Evolutionary conservation across 345 rosid genomes (phyloP).

Genomic region (Melaleuca quinquenervia): DNA sequence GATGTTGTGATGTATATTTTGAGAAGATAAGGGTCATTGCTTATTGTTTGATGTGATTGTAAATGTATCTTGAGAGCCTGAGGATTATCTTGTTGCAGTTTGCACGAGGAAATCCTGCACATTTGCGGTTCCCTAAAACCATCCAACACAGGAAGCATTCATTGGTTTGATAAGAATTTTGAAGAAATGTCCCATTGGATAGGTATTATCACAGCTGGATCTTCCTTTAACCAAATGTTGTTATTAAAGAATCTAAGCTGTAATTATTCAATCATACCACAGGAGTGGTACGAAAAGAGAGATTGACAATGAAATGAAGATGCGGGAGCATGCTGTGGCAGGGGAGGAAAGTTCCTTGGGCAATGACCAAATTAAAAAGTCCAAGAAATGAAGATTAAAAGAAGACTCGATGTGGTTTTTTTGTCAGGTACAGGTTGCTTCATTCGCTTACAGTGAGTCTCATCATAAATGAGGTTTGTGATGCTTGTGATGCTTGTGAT

Average conservation of each 20-base stretch:
- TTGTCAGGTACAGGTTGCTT: neutral
- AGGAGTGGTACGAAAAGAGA: conserved; percentile 29
- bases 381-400: conserved; percentile 22
- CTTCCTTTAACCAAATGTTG: neutral
- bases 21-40: neutral
- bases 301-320: conserved; percentile 12
- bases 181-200: conserved; percentile 15
- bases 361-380: conserved; percentile 7
- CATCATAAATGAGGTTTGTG: neutral
- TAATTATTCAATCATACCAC: neutral
- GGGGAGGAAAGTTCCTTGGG: neutral
- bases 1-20: neutral
- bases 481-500: neutral
- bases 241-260: neutral
- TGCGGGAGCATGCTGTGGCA: conserved; percentile 1
- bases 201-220: conserved; percentile 15
- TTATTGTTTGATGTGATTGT: neutral
- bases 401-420: neutral
- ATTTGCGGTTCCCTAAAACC: conserved; percentile 55
- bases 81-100: conserved; percentile 30
- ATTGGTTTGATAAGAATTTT: conserved; percentile 44
- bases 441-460: neutral
- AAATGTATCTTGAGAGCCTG: neutral
- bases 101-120: conserved; percentile 65
- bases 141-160: conserved; percentile 44